Percentiles rank a stretch among this genome's conserved stretches.
These are phyloP conservation scores for Mycosarcoma maydis DNA, from an alignment of 1,284 basidiomycete genomes.

Conservation along the genomic window DNA sequence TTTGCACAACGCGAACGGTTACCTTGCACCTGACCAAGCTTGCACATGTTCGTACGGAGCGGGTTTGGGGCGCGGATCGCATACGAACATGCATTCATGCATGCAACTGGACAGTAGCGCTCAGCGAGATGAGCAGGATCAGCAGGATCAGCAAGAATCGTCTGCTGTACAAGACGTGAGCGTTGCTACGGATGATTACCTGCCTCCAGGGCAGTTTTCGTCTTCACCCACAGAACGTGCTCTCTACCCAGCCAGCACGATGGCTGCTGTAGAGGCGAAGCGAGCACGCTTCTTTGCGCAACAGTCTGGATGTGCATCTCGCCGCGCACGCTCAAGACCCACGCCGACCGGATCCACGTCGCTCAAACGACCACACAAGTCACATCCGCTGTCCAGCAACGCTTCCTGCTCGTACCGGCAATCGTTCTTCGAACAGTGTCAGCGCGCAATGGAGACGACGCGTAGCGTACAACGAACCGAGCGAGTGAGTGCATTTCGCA, in stretches of 20 bases:
- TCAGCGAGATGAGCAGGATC: no score
- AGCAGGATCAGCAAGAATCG: no score
- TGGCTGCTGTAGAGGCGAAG: constrained; percentile 24
- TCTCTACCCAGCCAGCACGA: constrained; percentile 32
- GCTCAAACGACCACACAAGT: constrained; percentile 13
- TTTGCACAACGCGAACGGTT: no score
- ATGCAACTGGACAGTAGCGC: no score
- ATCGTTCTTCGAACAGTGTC: constrained; percentile 38
- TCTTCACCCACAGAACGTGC: constrained; percentile 9
- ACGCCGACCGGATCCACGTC: constrained; percentile 13
- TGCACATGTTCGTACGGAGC: no score
- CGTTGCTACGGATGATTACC: no score
- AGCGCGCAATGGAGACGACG: constrained; percentile 23
- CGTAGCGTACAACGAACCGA: background rate
- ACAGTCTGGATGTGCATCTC: constrained; percentile 1
- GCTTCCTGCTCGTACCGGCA: constrained; percentile 19
- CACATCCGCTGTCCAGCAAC: constrained; percentile 4
- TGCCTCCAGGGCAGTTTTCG: constrained; percentile 26
- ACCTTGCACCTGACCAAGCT: background rate
- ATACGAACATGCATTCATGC: background rate
- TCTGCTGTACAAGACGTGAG: no score
- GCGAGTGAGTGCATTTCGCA: constrained; percentile 11
- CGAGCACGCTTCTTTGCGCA: constrained; percentile 37
- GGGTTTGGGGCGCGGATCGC: background rate
- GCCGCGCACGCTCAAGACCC: constrained; percentile 3